Evolutionary conservation across 169 alveolate genomes (phyloP).

Genomic region (Plasmodium cynomolgi): DNA sequence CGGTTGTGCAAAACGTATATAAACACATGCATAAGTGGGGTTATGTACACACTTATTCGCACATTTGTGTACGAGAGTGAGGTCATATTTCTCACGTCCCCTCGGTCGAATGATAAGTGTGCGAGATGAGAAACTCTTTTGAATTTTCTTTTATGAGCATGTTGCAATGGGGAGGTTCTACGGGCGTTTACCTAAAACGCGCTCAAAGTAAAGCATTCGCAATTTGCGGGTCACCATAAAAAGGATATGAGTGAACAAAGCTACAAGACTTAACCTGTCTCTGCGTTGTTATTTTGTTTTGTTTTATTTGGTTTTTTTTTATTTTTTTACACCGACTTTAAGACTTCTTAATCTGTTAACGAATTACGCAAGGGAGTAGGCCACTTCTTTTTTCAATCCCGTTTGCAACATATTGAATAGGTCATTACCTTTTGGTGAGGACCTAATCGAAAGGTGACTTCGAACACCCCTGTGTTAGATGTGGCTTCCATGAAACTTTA

Average conservation of each 20-base stretch:
- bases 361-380: not conserved
- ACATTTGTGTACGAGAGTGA: not conserved
- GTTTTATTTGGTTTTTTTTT: too few species aligned
- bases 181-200: not conserved
- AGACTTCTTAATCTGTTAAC: not conserved
- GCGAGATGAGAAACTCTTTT: not conserved
- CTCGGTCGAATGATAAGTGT: not conserved
- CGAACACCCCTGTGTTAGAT: not conserved
- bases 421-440: not conserved
- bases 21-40: not conserved
- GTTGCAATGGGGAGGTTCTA: not conserved
- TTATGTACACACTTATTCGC: not conserved
- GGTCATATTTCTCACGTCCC: not conserved
- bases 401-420: not conserved
- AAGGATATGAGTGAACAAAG: not conserved
- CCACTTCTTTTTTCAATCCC: not conserved
- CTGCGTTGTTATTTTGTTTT: not conserved
- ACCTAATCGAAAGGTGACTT: not conserved
- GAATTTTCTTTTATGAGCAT: not conserved
- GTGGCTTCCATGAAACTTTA: not conserved
- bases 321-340: not conserved
- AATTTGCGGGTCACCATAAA: not conserved
- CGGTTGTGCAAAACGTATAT: not conserved
- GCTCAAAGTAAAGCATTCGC: not conserved
- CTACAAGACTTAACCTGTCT: not conserved